Base-by-base conservation (phyloP, 2,329 filamentous ascomycete species). In the Neocucurbitaria cava region DNA sequence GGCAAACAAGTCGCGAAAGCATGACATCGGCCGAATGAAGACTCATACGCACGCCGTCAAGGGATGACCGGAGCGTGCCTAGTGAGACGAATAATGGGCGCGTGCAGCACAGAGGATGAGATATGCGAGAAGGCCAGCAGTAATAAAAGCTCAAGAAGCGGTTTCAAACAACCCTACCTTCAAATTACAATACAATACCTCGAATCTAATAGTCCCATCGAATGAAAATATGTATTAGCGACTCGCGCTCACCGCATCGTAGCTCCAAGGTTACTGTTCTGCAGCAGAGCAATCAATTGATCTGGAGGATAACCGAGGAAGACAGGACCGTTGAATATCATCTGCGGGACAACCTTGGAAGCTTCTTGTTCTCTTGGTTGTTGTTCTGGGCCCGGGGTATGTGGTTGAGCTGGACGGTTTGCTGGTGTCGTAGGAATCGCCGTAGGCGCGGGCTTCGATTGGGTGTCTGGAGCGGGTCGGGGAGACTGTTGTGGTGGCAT, bases 281-380 rank as follows among this genome's bases (percentile, higher is more conserved):
- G 72, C 41, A 76, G 51, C 11, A 76, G 42, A 6, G 59, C 58
- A 39, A 71, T 66, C 26, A 76, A 57, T 52, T 77, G 74, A 9
- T 76, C 74, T 31, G 74, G 71, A 2, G 74, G 68, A 51, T 96
- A 97, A 0, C 94, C 94, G 66, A 98, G 91, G 70, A 97, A 97
- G 0, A 97, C 92, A 0, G 94, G 94, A 0, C 94, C 94, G 8
- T 91, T 96, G 70, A 97, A 96, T 0, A 96, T 82, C 85, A 97
- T 89, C 65, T 89, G 88, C 9, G 90, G 85, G 9, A 72, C 69
- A 42, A 67, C 42, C 35, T 60, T 66, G 2, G 69, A 57, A 8
- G 33, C n/a, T 31, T 56, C 57, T 17, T 49, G 40, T 15, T 57
- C 58, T 41, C 52, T 61, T 6, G 48, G 36, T 7, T 35, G 56